phyloP scores from a whole-genome alignment of 306 rosid genomes.

The Cucumis hystrix region DNA sequence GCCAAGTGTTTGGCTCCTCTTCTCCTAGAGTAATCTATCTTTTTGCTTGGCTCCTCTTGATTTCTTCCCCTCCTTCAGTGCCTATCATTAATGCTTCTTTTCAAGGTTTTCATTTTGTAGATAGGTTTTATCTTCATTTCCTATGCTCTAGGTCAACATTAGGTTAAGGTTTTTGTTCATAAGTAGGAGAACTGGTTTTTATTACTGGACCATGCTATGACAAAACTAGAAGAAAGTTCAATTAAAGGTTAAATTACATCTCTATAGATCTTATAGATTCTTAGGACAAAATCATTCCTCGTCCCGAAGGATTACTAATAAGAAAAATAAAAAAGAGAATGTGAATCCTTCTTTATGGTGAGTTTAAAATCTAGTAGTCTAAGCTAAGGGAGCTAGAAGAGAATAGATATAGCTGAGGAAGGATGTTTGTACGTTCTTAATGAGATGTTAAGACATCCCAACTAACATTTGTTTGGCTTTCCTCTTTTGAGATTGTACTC shows the following conservation, averaged over 20 bases:
- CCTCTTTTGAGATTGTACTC: background rate
- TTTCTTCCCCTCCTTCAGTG: background rate
- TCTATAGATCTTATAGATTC: background rate
- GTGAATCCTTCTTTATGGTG: background rate
- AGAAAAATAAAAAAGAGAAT: background rate
- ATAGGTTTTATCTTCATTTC: background rate
- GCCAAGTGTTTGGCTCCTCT: conserved; percentile 9
- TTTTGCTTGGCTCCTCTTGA: background rate
- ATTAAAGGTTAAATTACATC: background rate
- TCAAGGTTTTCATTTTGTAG: background rate
- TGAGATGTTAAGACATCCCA: background rate
- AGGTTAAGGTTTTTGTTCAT: background rate
- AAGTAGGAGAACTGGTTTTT: background rate
- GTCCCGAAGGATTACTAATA: too few species aligned
- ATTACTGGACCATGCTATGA: background rate
- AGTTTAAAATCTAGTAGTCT: background rate
- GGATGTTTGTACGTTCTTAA: background rate
- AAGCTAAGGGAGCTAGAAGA: background rate
- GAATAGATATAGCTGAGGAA: background rate
- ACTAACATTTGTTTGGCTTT: background rate
- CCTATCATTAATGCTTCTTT: conserved; percentile 3
- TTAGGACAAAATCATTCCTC: background rate
- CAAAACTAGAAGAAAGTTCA: background rate
- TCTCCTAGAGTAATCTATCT: background rate
- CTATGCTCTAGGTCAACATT: background rate